Evolutionary conservation across 192 early-diverging fungal species (phyloP).

Genomic region (Entomortierella beljakovae): DNA sequence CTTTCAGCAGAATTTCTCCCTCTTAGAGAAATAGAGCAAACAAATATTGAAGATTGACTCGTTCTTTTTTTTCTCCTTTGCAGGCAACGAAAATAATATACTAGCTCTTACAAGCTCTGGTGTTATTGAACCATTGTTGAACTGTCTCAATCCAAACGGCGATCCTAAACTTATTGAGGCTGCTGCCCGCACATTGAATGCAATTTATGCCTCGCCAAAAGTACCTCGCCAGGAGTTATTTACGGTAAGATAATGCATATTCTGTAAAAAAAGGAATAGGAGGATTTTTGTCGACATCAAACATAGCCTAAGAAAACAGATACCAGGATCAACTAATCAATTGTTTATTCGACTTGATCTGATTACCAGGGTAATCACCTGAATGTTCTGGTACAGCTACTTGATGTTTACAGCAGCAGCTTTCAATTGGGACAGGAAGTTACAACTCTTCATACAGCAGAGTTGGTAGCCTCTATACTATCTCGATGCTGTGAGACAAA

Average conservation of each 20-base stretch:
- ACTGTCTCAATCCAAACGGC: conserved; percentile 50
- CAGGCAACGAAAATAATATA: conserved; percentile 74
- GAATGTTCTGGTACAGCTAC: conserved; percentile 58
- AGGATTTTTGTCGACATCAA: no score
- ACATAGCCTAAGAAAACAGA: neutral
- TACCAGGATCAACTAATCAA: neutral
- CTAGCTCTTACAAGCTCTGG: conserved; percentile 65
- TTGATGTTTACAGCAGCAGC: conserved; percentile 54
- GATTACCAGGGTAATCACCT: conserved; percentile 58
- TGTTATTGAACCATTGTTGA: conserved; percentile 67
- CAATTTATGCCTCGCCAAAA: conserved; percentile 69
- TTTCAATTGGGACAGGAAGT: conserved; percentile 43
- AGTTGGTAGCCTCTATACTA: conserved; percentile 73
- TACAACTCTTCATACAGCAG: conserved; percentile 63
- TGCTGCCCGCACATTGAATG: conserved; percentile 71
- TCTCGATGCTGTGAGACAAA: conserved; percentile 68
- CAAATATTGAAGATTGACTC: no score
- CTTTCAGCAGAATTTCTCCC: neutral
- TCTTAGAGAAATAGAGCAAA: no score
- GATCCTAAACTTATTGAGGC: conserved; percentile 74
- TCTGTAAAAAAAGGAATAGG: no score
- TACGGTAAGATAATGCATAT: conserved; percentile 53
- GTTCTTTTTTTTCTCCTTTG: neutral
- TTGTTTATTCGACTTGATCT: neutral
- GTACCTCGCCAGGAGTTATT: conserved; percentile 64